phyloP scores from a whole-genome alignment of 2,329 filamentous ascomycete genomes.

The Colletotrichum noveboracense region DNA sequence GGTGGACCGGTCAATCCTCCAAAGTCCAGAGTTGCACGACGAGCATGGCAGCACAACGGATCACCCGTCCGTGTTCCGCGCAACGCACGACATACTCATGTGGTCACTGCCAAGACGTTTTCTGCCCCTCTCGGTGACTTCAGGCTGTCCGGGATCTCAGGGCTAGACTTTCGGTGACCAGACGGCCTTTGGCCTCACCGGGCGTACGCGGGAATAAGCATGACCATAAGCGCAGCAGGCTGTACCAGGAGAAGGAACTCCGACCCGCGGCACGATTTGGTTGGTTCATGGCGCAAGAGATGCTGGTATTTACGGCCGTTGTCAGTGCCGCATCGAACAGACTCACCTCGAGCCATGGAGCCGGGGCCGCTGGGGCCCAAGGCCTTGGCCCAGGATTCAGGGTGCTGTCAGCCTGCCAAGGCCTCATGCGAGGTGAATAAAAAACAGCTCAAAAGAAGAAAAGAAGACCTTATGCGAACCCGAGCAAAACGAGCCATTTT shows the following conservation, averaged over 20 bases:
- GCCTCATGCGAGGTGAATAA: not conserved
- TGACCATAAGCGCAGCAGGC: not conserved
- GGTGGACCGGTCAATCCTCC: not conserved
- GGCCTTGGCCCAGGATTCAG: not conserved
- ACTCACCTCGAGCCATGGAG: not conserved
- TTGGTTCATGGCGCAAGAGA: not conserved
- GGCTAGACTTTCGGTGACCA: not conserved
- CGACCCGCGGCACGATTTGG: not conserved
- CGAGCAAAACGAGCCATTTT: not conserved
- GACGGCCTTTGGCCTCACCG: not conserved
- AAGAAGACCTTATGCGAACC: not conserved
- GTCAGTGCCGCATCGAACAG: not conserved
- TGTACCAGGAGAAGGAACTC: not conserved
- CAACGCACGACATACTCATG: not conserved
- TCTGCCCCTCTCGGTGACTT: not conserved
- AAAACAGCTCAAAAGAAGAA: not conserved
- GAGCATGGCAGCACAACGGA: not conserved
- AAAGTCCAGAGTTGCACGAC: not conserved
- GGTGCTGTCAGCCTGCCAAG: not conserved
- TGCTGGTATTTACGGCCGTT: not conserved
- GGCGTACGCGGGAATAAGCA: not conserved
- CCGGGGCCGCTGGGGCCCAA: not conserved
- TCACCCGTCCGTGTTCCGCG: not conserved
- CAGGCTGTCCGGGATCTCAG: not conserved
- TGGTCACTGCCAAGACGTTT: not conserved